A percentile compares a stretch with the other conserved stretches of the same genome.
Conservation (phyloP, 176 grass and related monocot genomes). For the Ensete glaucum region DNA sequence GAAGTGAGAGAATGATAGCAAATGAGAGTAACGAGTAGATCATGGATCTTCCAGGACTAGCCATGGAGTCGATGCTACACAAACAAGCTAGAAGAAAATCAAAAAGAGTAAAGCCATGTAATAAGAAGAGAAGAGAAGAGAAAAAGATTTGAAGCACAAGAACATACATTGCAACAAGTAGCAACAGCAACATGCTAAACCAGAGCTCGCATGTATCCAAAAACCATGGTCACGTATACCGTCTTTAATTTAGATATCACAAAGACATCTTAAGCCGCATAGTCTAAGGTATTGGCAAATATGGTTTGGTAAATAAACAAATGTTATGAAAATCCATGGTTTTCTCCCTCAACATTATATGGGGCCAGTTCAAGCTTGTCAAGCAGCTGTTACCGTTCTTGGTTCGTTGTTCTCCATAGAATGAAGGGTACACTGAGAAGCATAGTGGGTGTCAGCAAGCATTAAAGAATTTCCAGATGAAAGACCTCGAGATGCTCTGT, state of each 20-base stretch:
- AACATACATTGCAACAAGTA: background rate
- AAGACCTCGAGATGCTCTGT: too few species aligned
- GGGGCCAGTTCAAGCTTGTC: too few species aligned
- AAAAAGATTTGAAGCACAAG: too few species aligned
- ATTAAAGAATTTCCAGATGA: too few species aligned
- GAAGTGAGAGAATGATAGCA: too few species aligned
- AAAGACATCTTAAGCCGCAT: background rate
- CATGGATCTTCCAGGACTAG: constrained; percentile 65
- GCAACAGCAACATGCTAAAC: background rate
- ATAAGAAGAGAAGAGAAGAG: too few species aligned
- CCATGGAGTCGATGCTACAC: constrained; percentile 29
- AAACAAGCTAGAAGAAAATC: background rate
- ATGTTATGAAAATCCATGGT: background rate
- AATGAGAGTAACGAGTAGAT: too few species aligned
- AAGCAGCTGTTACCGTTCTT: too few species aligned
- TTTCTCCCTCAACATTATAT: too few species aligned
- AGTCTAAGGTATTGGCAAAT: background rate
- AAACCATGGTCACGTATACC: background rate
- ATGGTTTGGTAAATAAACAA: background rate
- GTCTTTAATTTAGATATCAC: background rate
- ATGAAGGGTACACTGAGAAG: too few species aligned
- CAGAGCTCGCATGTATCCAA: background rate
- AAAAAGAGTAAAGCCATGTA: background rate
- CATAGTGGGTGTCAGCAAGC: too few species aligned
- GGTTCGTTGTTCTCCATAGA: too few species aligned